Conservation (phyloP, 202 grass and related monocot species). For the Elaeis oleifera region DNA sequence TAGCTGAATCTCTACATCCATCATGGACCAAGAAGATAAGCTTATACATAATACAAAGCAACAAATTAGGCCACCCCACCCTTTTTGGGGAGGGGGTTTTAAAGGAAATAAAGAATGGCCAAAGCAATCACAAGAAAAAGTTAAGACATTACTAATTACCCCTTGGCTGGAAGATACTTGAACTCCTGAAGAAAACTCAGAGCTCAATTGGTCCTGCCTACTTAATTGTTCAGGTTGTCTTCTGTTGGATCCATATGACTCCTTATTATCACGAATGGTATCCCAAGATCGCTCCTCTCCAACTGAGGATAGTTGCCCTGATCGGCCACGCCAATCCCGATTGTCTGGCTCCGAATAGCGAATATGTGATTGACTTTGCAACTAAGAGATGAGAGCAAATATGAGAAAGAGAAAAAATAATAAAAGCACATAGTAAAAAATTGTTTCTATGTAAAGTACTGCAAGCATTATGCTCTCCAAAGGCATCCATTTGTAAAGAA, state of each 20-base stretch:
- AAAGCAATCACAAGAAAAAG: not conserved
- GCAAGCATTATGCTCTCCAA: not conserved
- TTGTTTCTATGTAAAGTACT: slow-evolving; percentile 12
- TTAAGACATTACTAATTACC: not conserved
- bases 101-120: not conserved
- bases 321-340: slow-evolving; percentile 77
- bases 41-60: too few relatives aligned
- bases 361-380: slow-evolving; percentile 36
- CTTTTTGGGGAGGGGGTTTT: not conserved
- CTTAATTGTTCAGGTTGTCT: slow-evolving; percentile 30
- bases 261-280: slow-evolving; percentile 42
- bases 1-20: too few relatives aligned
- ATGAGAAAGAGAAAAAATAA: slow-evolving; percentile 14
- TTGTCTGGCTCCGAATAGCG: slow-evolving; percentile 70
- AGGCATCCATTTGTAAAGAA: not conserved
- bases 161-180: slow-evolving; percentile 28
- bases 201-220: slow-evolving; percentile 19
- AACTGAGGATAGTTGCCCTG: slow-evolving; percentile 23
- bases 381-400: slow-evolving; percentile 16
- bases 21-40: too few relatives aligned
- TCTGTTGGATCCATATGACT: slow-evolving; percentile 13
- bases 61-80: too few relatives aligned
- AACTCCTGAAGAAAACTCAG: slow-evolving; percentile 34
- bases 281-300: slow-evolving; percentile 83
- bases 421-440: not conserved